phyloP scores from a whole-genome alignment of 371 early-diverging fungal genomes.

The Vairimorpha apis region DNA sequence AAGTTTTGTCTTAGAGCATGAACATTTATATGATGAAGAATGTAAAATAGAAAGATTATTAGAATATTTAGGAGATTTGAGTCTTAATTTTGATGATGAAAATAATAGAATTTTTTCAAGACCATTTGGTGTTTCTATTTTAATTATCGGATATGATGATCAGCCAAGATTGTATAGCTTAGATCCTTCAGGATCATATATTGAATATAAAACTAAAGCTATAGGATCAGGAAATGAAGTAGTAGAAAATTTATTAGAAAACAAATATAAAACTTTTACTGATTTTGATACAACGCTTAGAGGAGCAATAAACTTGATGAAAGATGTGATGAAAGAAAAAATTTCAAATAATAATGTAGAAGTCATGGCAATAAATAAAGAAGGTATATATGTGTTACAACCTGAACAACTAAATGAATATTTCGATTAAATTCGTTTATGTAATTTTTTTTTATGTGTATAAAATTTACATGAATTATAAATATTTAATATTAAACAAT shows the following conservation, averaged over 20 bases:
- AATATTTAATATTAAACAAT: no score
- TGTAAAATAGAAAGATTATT: conserved; percentile 54
- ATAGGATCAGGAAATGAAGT: conserved; percentile 95
- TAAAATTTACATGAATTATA: no score
- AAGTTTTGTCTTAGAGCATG: conserved; percentile 53
- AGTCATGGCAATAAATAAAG: conserved; percentile 70
- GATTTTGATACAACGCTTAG: conserved; percentile 76
- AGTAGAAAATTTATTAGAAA: conserved; percentile 88
- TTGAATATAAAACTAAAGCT: conserved; percentile 82
- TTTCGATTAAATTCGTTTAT: conserved; percentile 23
- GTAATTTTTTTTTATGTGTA: conserved; percentile 2
- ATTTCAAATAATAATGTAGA: conserved; percentile 84
- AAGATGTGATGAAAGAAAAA: conserved; percentile 99
- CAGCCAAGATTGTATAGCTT: conserved; percentile 90
- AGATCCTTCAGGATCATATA: conserved; percentile 88
- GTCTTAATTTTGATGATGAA: conserved; percentile 60
- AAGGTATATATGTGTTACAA: conserved; percentile 39
- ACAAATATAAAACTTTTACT: conserved; percentile 70
- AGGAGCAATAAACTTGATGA: conserved; percentile 82
- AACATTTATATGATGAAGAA: conserved; percentile 54
- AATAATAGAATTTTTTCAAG: conserved; percentile 64
- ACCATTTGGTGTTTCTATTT: conserved; percentile 93
- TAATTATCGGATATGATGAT: conserved; percentile 92
- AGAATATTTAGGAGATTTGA: conserved; percentile 53
- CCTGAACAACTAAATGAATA: conserved; percentile 51